A percentile compares a stretch with the other conserved stretches of the same genome.
These are phyloP conservation scores for Hsuehochloa calcarea DNA, from an alignment of 176 grass and related monocot species.

Conservation along the genomic window DNA sequence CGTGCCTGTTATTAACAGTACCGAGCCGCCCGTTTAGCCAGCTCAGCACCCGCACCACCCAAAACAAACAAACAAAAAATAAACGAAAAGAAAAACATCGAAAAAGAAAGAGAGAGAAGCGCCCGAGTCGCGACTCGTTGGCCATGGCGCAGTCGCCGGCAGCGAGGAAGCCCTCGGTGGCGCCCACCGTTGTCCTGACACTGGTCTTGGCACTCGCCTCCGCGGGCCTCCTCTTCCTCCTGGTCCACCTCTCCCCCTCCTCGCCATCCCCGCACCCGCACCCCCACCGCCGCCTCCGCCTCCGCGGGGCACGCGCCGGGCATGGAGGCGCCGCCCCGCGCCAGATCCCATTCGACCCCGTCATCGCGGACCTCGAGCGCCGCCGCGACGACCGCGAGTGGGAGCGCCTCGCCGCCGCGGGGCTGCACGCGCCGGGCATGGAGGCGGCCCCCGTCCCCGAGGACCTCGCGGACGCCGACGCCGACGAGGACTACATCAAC, in stretches of 20 bases:
- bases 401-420: conserved; percentile 61
- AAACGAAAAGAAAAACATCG: background rate
- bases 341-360: conserved; percentile 80
- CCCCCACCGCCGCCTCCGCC: conserved; percentile 74
- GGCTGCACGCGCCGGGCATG: conserved; percentile 71
- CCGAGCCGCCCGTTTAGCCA: too few species aligned
- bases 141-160: conserved; percentile 40
- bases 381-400: conserved; percentile 81
- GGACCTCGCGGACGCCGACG: conserved; percentile 31
- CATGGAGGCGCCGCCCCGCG: background rate
- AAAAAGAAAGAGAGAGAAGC: background rate
- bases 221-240: conserved; percentile 49
- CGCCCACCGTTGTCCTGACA: conserved; percentile 19
- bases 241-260: conserved; percentile 52
- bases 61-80: background rate
- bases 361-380: conserved; percentile 75
- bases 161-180: conserved; percentile 41
- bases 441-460: conserved; percentile 72
- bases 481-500: conserved; percentile 79
- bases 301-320: conserved; percentile 45
- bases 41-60: too few species aligned
- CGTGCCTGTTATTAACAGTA: too few species aligned
- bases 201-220: conserved; percentile 39
- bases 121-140: background rate
- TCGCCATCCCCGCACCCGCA: conserved; percentile 33